Conservation (phyloP, 2,329 filamentous ascomycete species). For the Hypomyces rosellus region DNA sequence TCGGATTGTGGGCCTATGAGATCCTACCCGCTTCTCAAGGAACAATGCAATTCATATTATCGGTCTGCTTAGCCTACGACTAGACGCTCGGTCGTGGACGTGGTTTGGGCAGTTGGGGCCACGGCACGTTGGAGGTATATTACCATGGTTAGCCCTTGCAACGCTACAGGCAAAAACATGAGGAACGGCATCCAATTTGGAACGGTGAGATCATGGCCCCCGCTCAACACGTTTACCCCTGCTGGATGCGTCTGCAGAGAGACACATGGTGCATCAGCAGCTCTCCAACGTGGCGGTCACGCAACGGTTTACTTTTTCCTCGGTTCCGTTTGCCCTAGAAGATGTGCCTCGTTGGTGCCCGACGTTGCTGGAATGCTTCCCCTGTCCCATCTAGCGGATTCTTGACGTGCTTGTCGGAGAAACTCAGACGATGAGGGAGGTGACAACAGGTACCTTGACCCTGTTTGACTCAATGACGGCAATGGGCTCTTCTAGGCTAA, state of each 20-base stretch:
- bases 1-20: not conserved
- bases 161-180: not conserved
- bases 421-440: no score
- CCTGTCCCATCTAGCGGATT: no score
- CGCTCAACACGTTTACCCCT: not conserved
- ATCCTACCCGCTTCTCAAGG: not conserved
- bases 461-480: no score
- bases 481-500: no score
- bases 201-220: conserved; percentile 1
- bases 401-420: no score
- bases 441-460: no score
- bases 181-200: not conserved
- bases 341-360: conserved; percentile 5
- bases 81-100: no score
- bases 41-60: no score
- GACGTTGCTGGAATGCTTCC: not conserved
- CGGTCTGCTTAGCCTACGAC: not conserved
- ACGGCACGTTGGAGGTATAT: not conserved
- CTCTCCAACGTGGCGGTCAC: conserved; percentile 8
- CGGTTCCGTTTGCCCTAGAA: not conserved
- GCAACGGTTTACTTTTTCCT: conserved; percentile 7
- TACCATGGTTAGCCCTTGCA: not conserved
- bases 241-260: conserved; percentile 3
- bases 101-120: no score
- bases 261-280: not conserved